These are phyloP conservation scores for Penicillium robsamsonii DNA, from an alignment of 495 filamentous ascomycete species.

Conservation along the genomic window DNA sequence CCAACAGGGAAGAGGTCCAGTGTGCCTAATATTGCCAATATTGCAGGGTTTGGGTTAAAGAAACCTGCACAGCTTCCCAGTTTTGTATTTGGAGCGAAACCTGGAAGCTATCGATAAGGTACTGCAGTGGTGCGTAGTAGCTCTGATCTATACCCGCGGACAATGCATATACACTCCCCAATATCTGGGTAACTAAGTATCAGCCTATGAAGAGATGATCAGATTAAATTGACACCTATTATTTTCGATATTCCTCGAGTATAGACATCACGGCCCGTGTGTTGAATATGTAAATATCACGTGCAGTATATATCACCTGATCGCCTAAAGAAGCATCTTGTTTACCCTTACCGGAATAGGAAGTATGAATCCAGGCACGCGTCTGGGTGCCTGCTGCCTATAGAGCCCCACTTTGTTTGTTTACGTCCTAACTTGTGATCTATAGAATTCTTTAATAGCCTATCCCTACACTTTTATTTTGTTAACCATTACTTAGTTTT, in stretches of 20 bases:
- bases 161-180: background rate
- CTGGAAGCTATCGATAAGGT: background rate
- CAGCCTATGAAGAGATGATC: background rate
- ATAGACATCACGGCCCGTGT: background rate
- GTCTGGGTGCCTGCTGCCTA: constrained; percentile 21
- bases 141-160: background rate
- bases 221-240: background rate
- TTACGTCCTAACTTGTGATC: constrained; percentile 27
- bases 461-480: background rate
- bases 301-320: constrained; percentile 12
- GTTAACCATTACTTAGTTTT: constrained; percentile 1
- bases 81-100: background rate
- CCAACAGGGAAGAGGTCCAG: background rate
- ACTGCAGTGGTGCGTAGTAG: background rate
- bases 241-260: background rate
- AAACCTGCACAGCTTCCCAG: background rate
- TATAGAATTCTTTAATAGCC: constrained; percentile 21
- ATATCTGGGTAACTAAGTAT: background rate
- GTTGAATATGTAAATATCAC: background rate
- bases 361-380: constrained; percentile 15
- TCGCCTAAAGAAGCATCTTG: constrained; percentile 25
- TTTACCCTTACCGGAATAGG: constrained; percentile 26
- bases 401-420: constrained; percentile 29
- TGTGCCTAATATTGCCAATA: background rate
- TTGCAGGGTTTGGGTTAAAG: background rate